Evolutionary conservation across 768 basidiomycete genomes (phyloP), one percentile per base, ranked within the genome.

Genomic region (Naganishia kalamii): DNA sequence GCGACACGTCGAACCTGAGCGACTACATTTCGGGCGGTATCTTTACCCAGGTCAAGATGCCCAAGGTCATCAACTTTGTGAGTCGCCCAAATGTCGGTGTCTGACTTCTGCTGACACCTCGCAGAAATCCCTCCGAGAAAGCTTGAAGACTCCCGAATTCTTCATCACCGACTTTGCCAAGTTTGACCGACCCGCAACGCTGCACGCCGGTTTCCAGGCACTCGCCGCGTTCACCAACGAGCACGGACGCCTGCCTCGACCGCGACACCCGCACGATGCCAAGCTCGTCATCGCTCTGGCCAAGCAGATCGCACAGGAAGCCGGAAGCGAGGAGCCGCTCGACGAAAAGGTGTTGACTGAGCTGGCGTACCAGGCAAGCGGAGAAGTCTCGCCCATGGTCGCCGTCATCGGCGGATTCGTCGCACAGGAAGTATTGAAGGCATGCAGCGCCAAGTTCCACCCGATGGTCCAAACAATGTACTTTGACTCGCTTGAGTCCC

Each of bases 1-100:
- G 96, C 2, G 90, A 96, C 76, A 97, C 93, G 2, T 84, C 86
- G 32, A 83, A 83, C 37, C 75, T 96, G 12, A 82, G 86, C 29
- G 82, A 84, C 48, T 98, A 98, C 80, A 85, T 86, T 70, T 75
- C 85, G 30, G 96, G 94, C 27, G 96, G 96, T 40, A 88, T 93
- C 67, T 99, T 97, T 77, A 92, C 90, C 7, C 96, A 99, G 78
- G 92, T 98, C 69, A 99, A 98, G 81, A 94, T 97, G 92, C 96
- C 96, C 11, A 98, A 94, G 80, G 83, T 92, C 54, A 81, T 97
- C 52, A 85, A 92, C 76, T 99, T 97, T 73, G 94, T 97, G 72
- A 74, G 92, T 83, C 17, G 8, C 13, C 13, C 17, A 52, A 17
- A 11, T 27, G 25, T 32, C n/a, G n/a, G n/a, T n/a, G n/a, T 30